These are phyloP conservation scores for Neurospora sp. DNA, from an alignment of 495 filamentous ascomycete species.

Conservation along the genomic window DNA sequence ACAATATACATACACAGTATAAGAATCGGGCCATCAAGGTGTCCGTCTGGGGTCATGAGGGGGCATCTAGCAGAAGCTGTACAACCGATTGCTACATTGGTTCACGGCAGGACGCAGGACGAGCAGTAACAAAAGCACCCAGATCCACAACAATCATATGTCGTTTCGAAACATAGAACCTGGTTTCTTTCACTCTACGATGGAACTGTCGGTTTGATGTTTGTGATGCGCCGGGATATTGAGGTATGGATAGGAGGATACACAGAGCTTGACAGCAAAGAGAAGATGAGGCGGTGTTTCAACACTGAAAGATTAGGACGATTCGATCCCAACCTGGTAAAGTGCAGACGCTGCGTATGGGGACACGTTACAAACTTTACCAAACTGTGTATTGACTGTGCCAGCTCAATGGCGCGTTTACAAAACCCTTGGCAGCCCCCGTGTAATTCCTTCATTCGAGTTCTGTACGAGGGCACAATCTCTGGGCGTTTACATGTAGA, in stretches of 20 bases:
- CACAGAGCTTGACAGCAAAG: neutral
- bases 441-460: neutral
- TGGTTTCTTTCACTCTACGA: neutral
- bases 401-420: neutral
- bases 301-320: neutral
- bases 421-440: neutral
- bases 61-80: neutral
- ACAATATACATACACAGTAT: too few relatives aligned
- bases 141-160: neutral
- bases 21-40: neutral
- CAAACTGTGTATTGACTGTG: neutral
- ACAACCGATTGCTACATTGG: neutral
- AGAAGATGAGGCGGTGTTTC: neutral
- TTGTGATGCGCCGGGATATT: neutral
- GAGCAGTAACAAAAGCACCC: neutral
- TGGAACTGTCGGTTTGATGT: neutral
- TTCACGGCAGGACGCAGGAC: neutral
- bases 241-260: neutral
- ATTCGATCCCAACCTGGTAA: neutral
- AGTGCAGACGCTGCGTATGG: neutral
- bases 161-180: neutral
- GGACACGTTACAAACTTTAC: neutral
- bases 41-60: neutral
- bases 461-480: neutral
- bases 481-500: neutral